Percentiles rank a stretch among this genome's conserved stretches.
Evolutionary conservation across 2,329 filamentous ascomycete genomes (phyloP).

Genomic region (Cryphonectria nitschkei): DNA sequence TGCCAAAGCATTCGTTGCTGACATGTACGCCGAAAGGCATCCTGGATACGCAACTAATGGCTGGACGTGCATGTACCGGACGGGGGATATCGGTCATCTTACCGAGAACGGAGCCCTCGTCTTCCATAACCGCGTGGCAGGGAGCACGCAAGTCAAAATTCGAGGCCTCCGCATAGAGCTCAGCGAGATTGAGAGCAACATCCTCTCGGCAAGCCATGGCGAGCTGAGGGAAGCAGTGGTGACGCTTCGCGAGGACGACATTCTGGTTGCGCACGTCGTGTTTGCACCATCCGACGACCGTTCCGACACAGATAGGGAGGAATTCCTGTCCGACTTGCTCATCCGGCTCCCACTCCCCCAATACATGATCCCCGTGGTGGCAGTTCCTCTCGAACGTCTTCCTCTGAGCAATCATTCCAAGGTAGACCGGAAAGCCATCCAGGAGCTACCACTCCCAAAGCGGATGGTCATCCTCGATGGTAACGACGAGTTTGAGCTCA

Average conservation of each 20-base stretch:
- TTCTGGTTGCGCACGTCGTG: not conserved
- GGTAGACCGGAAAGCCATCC: slow-evolving; percentile 38
- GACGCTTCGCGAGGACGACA: not conserved
- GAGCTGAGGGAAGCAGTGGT: not conserved
- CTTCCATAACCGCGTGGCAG: slow-evolving; percentile 43
- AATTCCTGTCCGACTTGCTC: not conserved
- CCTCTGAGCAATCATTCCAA: slow-evolving; percentile 37
- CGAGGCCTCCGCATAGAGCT: slow-evolving; percentile 40
- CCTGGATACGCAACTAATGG: not conserved
- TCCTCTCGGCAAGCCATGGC: slow-evolving; percentile 3
- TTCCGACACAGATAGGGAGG: not conserved
- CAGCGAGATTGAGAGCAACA: slow-evolving; percentile 34
- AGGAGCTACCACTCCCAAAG: slow-evolving; percentile 33
- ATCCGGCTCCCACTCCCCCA: not conserved
- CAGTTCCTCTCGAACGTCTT: not conserved
- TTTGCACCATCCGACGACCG: not conserved
- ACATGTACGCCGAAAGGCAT: not conserved
- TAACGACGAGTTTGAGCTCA: not conserved
- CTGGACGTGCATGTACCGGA: slow-evolving; percentile 42
- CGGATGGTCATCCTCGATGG: not conserved
- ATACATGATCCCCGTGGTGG: not conserved
- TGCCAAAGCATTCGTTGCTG: not conserved
- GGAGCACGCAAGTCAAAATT: slow-evolving; percentile 52
- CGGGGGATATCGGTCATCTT: slow-evolving; percentile 45
- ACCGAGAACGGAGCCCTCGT: slow-evolving; percentile 39